Conservation (phyloP, 257 asterid species). For the Handroanthus guayacan region DNA sequence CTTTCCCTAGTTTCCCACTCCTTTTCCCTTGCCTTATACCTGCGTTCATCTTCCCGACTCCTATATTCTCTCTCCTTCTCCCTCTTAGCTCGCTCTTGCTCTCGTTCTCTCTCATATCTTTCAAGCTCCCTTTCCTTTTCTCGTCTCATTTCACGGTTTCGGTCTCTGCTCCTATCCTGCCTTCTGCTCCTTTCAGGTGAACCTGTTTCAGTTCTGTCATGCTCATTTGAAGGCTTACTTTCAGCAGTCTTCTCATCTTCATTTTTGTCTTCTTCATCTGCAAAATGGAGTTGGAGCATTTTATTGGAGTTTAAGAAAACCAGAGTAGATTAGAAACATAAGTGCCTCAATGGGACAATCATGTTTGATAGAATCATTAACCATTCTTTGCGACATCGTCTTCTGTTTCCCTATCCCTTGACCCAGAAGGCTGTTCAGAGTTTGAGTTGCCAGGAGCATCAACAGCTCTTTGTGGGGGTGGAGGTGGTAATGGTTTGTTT, state of each 20-base stretch:
- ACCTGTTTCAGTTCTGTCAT: conserved; percentile 67
- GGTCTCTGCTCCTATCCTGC: conserved; percentile 83
- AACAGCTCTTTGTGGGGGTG: conserved; percentile 61
- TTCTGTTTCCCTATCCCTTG: conserved; percentile 72
- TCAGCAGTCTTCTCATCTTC: conserved; percentile 79
- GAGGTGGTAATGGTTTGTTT: conserved; percentile 91
- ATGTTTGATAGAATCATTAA: conserved; percentile 35
- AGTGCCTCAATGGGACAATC: conserved; percentile 1
- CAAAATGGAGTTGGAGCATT: conserved; percentile 38
- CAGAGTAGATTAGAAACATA: conserved; percentile 11
- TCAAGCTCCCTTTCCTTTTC: conserved; percentile 94
- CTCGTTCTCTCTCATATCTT: conserved; percentile 94
- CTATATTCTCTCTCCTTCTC: conserved; percentile 94
- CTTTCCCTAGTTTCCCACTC: conserved; percentile 99
- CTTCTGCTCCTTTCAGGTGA: conserved; percentile 88
- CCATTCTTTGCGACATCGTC: conserved; percentile 61
- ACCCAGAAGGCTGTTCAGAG: conserved; percentile 65
- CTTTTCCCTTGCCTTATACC: conserved; percentile 88
- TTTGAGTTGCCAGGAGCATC: conserved; percentile 64
- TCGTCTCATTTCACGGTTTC: conserved; percentile 73
- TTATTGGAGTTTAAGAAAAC: conserved; percentile 31
- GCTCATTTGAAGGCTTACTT: conserved; percentile 68
- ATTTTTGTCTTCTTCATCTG: conserved; percentile 70
- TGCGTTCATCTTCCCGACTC: conserved; percentile 94
- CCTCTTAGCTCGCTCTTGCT: conserved; percentile 91